Conservation (phyloP, 148 eudicot species). For the Heliosperma pusillum region DNA sequence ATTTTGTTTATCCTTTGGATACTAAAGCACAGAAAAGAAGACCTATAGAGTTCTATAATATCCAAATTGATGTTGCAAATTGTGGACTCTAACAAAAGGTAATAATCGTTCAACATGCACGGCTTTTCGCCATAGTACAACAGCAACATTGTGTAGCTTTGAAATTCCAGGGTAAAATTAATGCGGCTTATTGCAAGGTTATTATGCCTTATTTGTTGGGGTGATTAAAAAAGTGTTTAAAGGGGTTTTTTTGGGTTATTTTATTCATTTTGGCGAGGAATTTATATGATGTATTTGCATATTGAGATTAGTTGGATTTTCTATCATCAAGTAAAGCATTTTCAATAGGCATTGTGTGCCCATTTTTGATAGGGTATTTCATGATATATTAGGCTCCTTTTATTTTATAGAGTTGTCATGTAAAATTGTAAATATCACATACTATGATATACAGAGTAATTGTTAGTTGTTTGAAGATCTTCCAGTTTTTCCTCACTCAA, state of each 20-base stretch:
- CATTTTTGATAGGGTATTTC: neutral
- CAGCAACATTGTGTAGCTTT: neutral
- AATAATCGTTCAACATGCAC: neutral
- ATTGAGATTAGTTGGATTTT: neutral
- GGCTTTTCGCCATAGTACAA: too few relatives aligned
- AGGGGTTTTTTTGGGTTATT: neutral
- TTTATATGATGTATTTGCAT: neutral
- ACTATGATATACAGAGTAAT: neutral
- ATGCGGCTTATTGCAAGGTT: conserved; percentile 15
- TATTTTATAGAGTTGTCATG: neutral
- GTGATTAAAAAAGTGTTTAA: conserved; percentile 9
- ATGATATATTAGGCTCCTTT: conserved; percentile 9
- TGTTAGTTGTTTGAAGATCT: too few relatives aligned
- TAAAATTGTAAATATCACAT: neutral
- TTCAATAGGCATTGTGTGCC: neutral
- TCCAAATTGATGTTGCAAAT: neutral
- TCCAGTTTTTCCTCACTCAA: too few relatives aligned
- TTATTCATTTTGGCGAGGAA: neutral
- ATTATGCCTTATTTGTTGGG: conserved; percentile 6
- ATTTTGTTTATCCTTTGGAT: neutral
- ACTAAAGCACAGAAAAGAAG: neutral
- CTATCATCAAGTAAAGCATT: neutral
- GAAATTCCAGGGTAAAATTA: conserved; percentile 11
- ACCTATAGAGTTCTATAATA: neutral
- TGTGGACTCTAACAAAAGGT: neutral